Base-by-base conservation (phyloP, 768 basidiomycete genomes). In the Pseudohyphozyma bogoriensis region DNA sequence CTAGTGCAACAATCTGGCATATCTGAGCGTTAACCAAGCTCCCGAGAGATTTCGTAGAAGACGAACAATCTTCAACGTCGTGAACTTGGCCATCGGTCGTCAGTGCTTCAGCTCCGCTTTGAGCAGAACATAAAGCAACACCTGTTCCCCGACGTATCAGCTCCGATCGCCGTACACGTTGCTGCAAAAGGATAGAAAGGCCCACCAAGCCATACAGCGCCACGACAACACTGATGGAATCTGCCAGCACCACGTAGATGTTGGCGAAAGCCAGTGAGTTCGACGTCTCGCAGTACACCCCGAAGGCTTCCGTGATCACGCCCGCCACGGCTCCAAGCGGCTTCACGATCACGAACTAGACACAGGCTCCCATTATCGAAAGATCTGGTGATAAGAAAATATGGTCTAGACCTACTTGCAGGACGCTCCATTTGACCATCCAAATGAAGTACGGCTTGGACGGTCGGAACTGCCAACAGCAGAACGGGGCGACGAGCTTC, bases 11-110 rank as follows among this genome's bases (percentile, higher is more conserved):
- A n/a, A 68, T 72, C 49, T n/a, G n/a, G n/a, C n/a, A n/a, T n/a
- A n/a, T n/a, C n/a, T n/a, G n/a, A n/a, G n/a, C n/a, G n/a, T n/a
- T n/a, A n/a, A n/a, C n/a, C n/a, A n/a, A n/a, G n/a, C n/a, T n/a
- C n/a, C n/a, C n/a, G n/a, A n/a, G n/a, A n/a, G n/a, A n/a, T n/a
- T n/a, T n/a, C n/a, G n/a, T n/a, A n/a, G n/a, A n/a, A n/a, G n/a
- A n/a, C n/a, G n/a, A n/a, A n/a, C n/a, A n/a, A 75, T 54, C 65
- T 92, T 92, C 77, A 93, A 90, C 3, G 82, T 76, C 60, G 90
- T 72, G 72, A 92, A 92, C 76, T 91, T 91, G 32, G 84, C 82
- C 32, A 91, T 75, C 31, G 89, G 90, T 33, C 85, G 79, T 20
- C 82, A 79, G 35, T 83, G 86, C 59, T 69, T 75, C 22, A 92